phyloP scores from a whole-genome alignment of 257 asterid species.

The Mitragyna speciosa region DNA sequence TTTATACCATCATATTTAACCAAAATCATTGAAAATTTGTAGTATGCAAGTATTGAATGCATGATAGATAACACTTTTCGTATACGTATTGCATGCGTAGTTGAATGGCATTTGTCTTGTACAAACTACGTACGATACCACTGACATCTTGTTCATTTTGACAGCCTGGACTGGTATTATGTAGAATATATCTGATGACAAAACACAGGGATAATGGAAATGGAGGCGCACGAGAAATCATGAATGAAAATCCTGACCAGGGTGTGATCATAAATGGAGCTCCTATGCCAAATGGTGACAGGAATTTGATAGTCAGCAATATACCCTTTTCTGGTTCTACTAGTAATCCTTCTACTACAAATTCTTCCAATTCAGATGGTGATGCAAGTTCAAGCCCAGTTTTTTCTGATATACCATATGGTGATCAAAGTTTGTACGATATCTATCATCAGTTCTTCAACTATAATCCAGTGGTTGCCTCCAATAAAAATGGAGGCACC shows the following conservation, averaged over 20 bases:
- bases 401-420: too few species aligned
- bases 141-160: background rate
- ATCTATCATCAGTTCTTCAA: too few species aligned
- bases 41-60: background rate
- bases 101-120: background rate
- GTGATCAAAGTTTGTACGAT: too few species aligned
- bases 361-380: too few species aligned
- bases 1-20: too few species aligned
- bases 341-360: too few species aligned
- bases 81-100: background rate
- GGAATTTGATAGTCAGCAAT: background rate
- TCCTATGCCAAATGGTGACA: background rate
- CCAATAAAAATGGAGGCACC: background rate
- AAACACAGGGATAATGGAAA: background rate
- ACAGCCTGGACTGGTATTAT: background rate
- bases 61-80: background rate
- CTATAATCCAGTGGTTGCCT: background rate
- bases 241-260: background rate
- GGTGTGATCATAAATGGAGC: background rate
- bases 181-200: constrained; percentile 6
- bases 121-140: background rate
- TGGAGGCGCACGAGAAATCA: background rate
- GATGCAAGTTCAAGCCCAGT: too few species aligned
- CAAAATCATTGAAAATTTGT: background rate
- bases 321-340: too few species aligned